These are phyloP conservation scores for Dalbergia oliveri DNA, from an alignment of 306 rosid genomes.

Conservation along the genomic window DNA sequence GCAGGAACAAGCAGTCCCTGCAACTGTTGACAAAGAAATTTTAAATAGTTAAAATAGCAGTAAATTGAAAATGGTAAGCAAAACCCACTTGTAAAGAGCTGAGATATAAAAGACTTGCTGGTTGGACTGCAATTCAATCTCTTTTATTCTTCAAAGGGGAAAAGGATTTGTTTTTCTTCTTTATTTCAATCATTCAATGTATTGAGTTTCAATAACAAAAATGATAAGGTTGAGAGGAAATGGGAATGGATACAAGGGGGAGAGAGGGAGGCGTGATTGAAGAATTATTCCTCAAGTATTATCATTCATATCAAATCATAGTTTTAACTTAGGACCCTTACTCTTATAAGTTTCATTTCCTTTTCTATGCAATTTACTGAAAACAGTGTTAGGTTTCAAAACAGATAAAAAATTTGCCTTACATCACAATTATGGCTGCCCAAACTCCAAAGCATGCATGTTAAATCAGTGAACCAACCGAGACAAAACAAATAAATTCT, in stretches of 20 bases:
- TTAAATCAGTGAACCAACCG: slow-evolving; percentile 31
- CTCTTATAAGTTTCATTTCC: slow-evolving; percentile 4
- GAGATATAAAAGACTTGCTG: not conserved
- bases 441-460: slow-evolving; percentile 28
- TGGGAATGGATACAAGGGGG: not conserved
- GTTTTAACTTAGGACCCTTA: not conserved
- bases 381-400: slow-evolving; percentile 17
- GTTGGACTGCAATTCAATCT: not conserved
- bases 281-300: not conserved
- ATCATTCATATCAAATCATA: not conserved
- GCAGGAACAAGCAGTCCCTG: not conserved
- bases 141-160: not conserved
- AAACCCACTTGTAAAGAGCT: not conserved
- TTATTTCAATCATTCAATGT: not conserved
- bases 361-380: slow-evolving; percentile 6
- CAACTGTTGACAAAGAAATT: too few species aligned
- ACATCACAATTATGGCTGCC: not conserved
- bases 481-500: not conserved
- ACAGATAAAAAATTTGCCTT: not conserved
- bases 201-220: not conserved
- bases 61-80: too few species aligned
- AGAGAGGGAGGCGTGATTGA: too few species aligned
- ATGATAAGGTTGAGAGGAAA: not conserved
- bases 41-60: too few species aligned
- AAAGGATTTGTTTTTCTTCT: not conserved